Base-by-base conservation (phyloP, 805 yeast genomes). In the Myxozyma udenii region DNA sequence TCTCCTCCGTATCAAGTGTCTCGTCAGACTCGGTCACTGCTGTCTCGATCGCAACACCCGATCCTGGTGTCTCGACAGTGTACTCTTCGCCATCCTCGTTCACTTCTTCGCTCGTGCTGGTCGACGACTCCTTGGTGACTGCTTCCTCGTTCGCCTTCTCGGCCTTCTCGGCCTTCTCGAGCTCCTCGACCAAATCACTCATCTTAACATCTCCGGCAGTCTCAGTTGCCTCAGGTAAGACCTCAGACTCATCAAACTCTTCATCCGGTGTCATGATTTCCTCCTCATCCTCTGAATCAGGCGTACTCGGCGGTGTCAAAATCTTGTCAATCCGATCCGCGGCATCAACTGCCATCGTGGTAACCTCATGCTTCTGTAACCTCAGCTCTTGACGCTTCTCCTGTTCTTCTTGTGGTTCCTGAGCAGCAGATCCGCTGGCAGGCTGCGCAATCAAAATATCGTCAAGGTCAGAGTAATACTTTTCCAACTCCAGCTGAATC, bases 301-400 rank as follows among this genome's bases (percentile, higher is more conserved):
- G 45, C n/a, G 44, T 30, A 35, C 51, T 44, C 32, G 39, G 53
- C 36, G 60, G 60, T 14, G 46, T 22, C 21, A 61, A 42, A 21
- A 60, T 48, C 44, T 50, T 47, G 28, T 61, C 64, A 22, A 61
- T 55, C 37, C 46, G 38, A n/a, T 61, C 63, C 9, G 64, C 64
- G 14, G 61, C 61, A 45, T 61, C 61, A n/a, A 61, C 64, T n/a
- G 64, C 64, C 38, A 50, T 33, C 6, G 63, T 51, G 5, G 64
- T 61, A n/a, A 53, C 58, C 21, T 46, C 50, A 39, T 61, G 64
- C 52, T 61, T 61, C 36, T 47, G 30, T n/a, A 48, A 23, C 22
- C 64, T 48, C 11, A 61, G 46, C 26, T 55, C 48, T 16, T 53
- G 55, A 1, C 54, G 48, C 12, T 42, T 32, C 9, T 40, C 47